Base-by-base conservation (phyloP, 73 alveolate genomes). In the Paramecium octaurelia region DNA sequence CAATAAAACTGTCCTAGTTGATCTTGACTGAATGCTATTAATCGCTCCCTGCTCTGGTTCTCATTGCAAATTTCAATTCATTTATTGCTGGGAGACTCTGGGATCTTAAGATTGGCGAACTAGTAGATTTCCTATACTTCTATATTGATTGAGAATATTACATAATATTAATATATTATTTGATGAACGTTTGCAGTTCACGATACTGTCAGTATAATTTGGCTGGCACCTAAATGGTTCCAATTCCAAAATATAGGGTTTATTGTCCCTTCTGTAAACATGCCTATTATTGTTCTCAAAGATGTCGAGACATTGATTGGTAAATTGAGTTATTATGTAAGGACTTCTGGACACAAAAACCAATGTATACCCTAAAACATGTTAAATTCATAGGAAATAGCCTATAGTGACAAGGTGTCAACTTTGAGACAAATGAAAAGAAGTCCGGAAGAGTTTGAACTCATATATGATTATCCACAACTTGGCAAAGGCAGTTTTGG, bases 401-500 rank as follows among this genome's bases (percentile, higher is more conserved):
- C 91, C 5, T 44, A 80, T 46, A 44, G 76, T 27, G 91, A 80
- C 18, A 80, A 80, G 48, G 91, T 48, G 12, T 80, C 91, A 4
- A 80, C 91, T 1, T 14, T 80, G 24, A 80, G 91, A 46, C 46
- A 80, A 42, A 80, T 80, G 91, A 80, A 80, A 46, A 42, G 91
- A 80, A 44, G 68, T 43, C 77, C 91, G 12, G 91, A 80, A 14
- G 91, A 80, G 42, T 80, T 80, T 43, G 91, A 80, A 80, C 27
- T 44, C n/a, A 42, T 80, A 38, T 48, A 80, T 44, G 76, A 80
- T 80, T 44, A 80, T 80, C 87, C 93, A 31, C 50, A 59, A 43
- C 69, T 89, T 9, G 94, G 94, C 7, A 23, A 89, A 50, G 94
- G 94, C 2, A 70, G 92, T 54, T 89, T 70, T 70, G 94, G 94